Evolutionary conservation across 2,329 filamentous ascomycete genomes (phyloP).

Genomic region (Penicillium paneum): DNA sequence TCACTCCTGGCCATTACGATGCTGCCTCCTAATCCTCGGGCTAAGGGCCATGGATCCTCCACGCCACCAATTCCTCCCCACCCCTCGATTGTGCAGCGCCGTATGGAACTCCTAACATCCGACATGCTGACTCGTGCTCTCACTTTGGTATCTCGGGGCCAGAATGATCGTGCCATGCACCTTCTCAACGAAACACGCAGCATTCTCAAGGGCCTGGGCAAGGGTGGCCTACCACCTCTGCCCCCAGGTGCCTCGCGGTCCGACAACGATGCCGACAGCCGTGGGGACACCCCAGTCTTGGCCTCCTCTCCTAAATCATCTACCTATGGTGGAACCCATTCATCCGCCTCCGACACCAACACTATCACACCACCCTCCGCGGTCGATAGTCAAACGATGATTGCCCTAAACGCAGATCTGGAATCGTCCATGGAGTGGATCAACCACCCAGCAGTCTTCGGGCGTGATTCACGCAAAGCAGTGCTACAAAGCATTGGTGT

Average conservation of each 20-base stretch:
- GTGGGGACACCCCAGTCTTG: constrained; percentile 38
- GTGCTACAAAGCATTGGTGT: constrained; percentile 95
- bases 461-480: constrained; percentile 88
- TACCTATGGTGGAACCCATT: constrained; percentile 34
- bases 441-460: constrained; percentile 91
- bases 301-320: constrained; percentile 38
- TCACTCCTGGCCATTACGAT: constrained; percentile 94
- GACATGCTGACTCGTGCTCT: constrained; percentile 95
- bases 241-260: constrained; percentile 52
- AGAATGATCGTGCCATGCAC: constrained; percentile 91
- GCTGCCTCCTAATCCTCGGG: constrained; percentile 65
- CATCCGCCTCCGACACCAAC: constrained; percentile 42
- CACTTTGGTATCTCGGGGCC: constrained; percentile 82
- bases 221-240: constrained; percentile 87
- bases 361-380: constrained; percentile 58
- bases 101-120: constrained; percentile 96
- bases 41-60: constrained; percentile 54
- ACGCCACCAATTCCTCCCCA: constrained; percentile 90
- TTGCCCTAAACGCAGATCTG: constrained; percentile 84
- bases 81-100: constrained; percentile 87
- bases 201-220: constrained; percentile 92
- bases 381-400: constrained; percentile 79
- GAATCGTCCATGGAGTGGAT: constrained; percentile 95
- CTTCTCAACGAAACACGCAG: constrained; percentile 89
- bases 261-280: constrained; percentile 43